Evolutionary conservation across 441 rosid genomes (phyloP), one percentile per base, ranked within the genome.

Genomic region (Macaranga tanarius): DNA sequence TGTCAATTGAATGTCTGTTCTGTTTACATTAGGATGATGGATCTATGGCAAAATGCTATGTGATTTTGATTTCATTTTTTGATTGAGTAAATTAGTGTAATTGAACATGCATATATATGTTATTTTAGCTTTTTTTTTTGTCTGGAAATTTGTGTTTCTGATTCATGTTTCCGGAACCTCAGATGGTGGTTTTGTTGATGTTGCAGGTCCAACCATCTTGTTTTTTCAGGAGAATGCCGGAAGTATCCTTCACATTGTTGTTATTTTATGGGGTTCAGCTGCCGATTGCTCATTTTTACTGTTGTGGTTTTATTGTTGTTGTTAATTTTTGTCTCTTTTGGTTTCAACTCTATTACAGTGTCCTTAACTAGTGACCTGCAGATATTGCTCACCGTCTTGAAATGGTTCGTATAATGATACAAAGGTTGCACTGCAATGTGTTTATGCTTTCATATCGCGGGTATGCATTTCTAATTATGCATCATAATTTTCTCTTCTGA

Each of bases 161-260:
- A 51, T 34, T 71, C 23, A 7, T 59, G n/a, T 38, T 55, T 59
- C 26, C 31, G 58, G 9, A 5, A 10, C 2, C 42, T 62, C n/a
- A 52, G 42, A 20, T 10, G 10, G 42, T 20, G 56, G 5, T 73
- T 7, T 22, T 60, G 34, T 42, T 70, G 51, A 26, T 69, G 25
- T 71, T 92, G 82, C 97, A 95, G 99, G 99, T 81, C 99, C 99
- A 66, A 95, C 99, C 28, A 81, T 95, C 81, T 77, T 95, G 75
- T 95, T 92, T 84, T 95, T 95, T 82, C 99, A 95, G 83, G 99
- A 95, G 84, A 95, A 95, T 84, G 99, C 99, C 4, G 99, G 99
- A 82, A 95, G 99, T 92, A 95, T 95, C 98, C 91, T 92, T 80
- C 51, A 65, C 63, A 51, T 66, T 16, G 15, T 69, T 62, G 10